A percentile compares a stretch with the other conserved stretches of the same genome.
Conservation (phyloP, 2,329 filamentous ascomycete species). For the Aotearoamyces nothofagi region DNA sequence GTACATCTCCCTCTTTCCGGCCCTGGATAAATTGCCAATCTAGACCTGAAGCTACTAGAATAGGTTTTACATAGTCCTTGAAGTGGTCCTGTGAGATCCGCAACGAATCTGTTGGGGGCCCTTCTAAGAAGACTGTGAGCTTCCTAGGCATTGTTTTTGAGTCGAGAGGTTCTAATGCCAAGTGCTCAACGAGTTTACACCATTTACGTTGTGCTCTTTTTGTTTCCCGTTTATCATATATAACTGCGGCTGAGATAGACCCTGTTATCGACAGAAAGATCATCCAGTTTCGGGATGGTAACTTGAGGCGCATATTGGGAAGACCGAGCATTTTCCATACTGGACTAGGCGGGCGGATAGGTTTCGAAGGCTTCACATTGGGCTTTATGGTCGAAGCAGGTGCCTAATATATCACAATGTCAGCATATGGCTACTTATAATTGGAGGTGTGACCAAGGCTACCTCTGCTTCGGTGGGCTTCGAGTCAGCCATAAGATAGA, state of each 20-base stretch:
- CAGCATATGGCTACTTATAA: conserved; percentile 1
- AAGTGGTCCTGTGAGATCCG: conserved; percentile 86
- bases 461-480: conserved; percentile 12
- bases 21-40: conserved; percentile 97
- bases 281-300: conserved; percentile 94
- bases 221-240: conserved; percentile 90
- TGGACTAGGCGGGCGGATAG: conserved; percentile 43
- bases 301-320: conserved; percentile 60
- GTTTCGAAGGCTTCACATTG: conserved; percentile 23
- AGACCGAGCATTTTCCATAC: conserved; percentile 70
- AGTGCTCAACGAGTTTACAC: conserved; percentile 70
- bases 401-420: conserved; percentile 9
- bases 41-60: conserved; percentile 75
- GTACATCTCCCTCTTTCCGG: conserved; percentile 78
- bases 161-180: conserved; percentile 61
- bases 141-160: conserved; percentile 64
- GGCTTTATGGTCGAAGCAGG: conserved; percentile 20
- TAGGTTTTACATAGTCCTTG: conserved; percentile 86
- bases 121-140: conserved; percentile 72
- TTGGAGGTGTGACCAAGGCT: no score
- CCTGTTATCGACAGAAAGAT: conserved; percentile 78
- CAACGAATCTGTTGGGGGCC: conserved; percentile 75
- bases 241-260: conserved; percentile 62
- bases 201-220: conserved; percentile 74
- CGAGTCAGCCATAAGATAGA: conserved; percentile 6